Conservation (phyloP, 2,329 filamentous ascomycete genomes). For the Botrytis fabae region DNA sequence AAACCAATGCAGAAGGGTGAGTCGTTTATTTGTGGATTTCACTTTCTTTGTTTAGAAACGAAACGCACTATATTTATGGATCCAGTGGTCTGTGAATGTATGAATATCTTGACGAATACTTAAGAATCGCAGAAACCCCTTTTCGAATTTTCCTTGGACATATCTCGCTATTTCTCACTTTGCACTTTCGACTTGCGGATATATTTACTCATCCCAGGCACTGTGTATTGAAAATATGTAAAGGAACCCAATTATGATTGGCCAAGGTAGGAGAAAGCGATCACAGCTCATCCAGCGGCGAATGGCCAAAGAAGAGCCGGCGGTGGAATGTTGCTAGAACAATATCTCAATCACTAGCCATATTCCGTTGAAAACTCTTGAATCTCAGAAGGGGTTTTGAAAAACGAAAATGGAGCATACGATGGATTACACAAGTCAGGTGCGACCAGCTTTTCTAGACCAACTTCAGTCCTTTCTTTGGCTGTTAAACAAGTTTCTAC, state of each 20-base stretch:
- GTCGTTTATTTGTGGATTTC: not conserved
- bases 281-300: not conserved
- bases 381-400: not conserved
- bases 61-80: rapidly evolving
- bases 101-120: not conserved
- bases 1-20: not conserved
- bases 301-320: rapidly evolving
- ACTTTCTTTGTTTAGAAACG: too few relatives aligned
- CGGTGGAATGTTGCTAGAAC: not conserved
- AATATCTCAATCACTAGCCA: not conserved
- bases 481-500: not conserved
- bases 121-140: too few relatives aligned
- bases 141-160: too few relatives aligned
- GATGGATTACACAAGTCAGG: not conserved
- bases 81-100: not conserved
- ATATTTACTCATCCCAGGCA: not conserved
- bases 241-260: rapidly evolving
- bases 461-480: not conserved
- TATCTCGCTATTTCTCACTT: rapidly evolving
- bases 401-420: not conserved
- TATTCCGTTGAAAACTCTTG: rapidly evolving
- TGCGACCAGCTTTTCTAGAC: too few relatives aligned
- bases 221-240: too few relatives aligned
- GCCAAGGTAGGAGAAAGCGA: not conserved
- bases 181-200: not conserved